Conservation (phyloP, 352 stramenopile species). For the Phytophthora sp. region DNA sequence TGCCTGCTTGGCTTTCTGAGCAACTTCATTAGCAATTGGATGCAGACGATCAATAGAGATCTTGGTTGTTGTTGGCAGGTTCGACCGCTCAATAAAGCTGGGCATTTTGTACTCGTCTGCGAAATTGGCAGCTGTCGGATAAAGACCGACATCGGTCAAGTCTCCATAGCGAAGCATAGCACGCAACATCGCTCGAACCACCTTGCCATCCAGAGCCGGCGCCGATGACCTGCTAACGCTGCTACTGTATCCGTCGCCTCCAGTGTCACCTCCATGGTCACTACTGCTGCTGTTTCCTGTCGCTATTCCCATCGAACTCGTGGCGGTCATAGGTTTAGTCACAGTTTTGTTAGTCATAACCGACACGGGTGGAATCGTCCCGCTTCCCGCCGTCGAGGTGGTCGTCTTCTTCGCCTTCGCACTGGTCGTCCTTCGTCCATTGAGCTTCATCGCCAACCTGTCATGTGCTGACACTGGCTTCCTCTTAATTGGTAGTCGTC, state of each 20-base stretch:
- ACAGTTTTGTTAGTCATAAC: slow-evolving; percentile 51
- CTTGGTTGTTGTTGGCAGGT: slow-evolving; percentile 61
- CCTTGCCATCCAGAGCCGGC: slow-evolving; percentile 51
- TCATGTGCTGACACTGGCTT: slow-evolving; percentile 77
- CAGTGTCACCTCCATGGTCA: slow-evolving; percentile 52
- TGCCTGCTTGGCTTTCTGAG: slow-evolving; percentile 52
- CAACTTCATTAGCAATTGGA: slow-evolving; percentile 69
- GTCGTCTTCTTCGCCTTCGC: slow-evolving; percentile 59
- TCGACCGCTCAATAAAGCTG: slow-evolving; percentile 76
- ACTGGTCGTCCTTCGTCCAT: slow-evolving; percentile 55
- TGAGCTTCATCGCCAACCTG: slow-evolving; percentile 76
- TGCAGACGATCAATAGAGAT: slow-evolving; percentile 59
- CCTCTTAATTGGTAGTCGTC: slow-evolving; percentile 51
- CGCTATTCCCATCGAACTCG: slow-evolving; percentile 12
- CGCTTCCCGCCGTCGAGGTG: slow-evolving; percentile 9
- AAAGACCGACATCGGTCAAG: slow-evolving; percentile 74
- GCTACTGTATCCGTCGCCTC: slow-evolving; percentile 41
- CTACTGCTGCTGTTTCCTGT: slow-evolving; percentile 35
- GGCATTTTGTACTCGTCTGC: slow-evolving; percentile 80
- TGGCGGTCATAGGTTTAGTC: slow-evolving; percentile 38
- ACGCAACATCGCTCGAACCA: slow-evolving; percentile 74
- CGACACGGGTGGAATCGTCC: slow-evolving; percentile 61
- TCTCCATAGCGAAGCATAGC: slow-evolving; percentile 81
- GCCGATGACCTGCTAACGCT: slow-evolving; percentile 38
- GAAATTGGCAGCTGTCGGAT: slow-evolving; percentile 58